Evolutionary conservation across 805 yeast genomes (phyloP), one percentile per base, ranked within the genome.

Genomic region (Myxozyma monticola): DNA sequence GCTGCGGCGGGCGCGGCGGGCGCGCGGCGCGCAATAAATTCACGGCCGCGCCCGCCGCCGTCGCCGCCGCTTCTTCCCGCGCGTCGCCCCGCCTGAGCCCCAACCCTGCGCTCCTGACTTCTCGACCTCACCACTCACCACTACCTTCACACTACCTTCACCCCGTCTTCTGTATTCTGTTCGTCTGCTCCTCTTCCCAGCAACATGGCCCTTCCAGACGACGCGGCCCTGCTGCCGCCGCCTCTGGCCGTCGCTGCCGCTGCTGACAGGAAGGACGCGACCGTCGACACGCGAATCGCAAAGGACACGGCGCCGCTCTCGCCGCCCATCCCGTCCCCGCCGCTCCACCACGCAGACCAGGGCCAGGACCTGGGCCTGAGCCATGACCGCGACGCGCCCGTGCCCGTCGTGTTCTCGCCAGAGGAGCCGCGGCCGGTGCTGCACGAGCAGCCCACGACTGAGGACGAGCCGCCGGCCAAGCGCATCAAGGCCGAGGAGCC

Each of bases 261-360:
- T 29, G 14, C 33, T n/a, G n/a, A n/a, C n/a, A n/a, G n/a, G 35
- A 36, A 37, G 20, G 42, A 43, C n/a, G 48, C 28, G 29, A 29
- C 40, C 38, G 33, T 20, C 38, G 22, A 24, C 28, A n/a, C n/a
- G n/a, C 40, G 20, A 18, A 43, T 37, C 39, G 28, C 43, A 5
- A 44, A 40, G 25, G 49, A 45, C 37, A n/a, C 45, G 6, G 59
- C 59, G 2, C 59, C 59, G 2, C 42, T 54, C 28, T 54, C 59
- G 17, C 59, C 59, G 12, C 59, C 59, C 5, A 54, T 54, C 18
- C 59, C 59, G 12, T 54, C 59, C 4, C 59, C 59, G 4, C 59
- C 59, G 12, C 37, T 53, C 18, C 50, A 45, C 35, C 54, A 49
- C 46, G 9, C 51, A 15, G 54, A 45, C 17, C 29, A 20, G 12